Evolutionary conservation across 371 early-diverging fungal species (phyloP).

Genomic region (Mucor piriformis): DNA sequence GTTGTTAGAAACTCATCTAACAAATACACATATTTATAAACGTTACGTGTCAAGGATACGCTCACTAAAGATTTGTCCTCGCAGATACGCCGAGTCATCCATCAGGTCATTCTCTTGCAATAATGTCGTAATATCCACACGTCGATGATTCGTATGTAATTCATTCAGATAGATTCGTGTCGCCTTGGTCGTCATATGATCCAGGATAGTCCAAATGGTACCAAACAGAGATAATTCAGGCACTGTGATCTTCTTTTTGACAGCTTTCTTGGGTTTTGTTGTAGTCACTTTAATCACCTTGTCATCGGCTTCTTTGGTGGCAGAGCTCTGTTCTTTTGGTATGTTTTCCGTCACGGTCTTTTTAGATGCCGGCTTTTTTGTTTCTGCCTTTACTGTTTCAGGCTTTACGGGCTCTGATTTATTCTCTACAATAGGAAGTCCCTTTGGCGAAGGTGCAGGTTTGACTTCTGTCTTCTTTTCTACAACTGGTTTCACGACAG

Average conservation of each 20-base stretch:
- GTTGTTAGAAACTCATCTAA: no score
- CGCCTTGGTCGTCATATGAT: constrained; percentile 46
- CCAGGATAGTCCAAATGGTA: constrained; percentile 57
- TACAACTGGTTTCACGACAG: not conserved
- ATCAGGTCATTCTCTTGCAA: constrained; percentile 22
- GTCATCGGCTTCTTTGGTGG: not conserved
- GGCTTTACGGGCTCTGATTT: not conserved
- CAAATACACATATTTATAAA: no score
- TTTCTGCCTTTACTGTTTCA: not conserved
- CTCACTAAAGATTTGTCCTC: constrained; percentile 56
- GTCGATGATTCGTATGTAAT: constrained; percentile 19
- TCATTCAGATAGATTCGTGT: constrained; percentile 42
- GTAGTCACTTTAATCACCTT: constrained; percentile 8
- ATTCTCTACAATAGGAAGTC: not conserved
- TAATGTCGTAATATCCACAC: constrained; percentile 2
- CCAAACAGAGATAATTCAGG: constrained; percentile 57
- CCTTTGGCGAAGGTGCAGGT: not conserved
- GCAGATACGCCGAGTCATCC: constrained; percentile 31
- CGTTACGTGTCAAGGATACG: constrained; percentile 54
- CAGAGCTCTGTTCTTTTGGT: not conserved
- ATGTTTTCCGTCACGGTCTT: not conserved
- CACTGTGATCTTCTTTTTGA: constrained; percentile 36
- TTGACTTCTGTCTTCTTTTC: constrained; percentile 1
- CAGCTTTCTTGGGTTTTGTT: constrained; percentile 15
- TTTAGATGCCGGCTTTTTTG: not conserved